Evolutionary conservation across 768 basidiomycete species (phyloP).

Genomic region (Phylloporus sp.): DNA sequence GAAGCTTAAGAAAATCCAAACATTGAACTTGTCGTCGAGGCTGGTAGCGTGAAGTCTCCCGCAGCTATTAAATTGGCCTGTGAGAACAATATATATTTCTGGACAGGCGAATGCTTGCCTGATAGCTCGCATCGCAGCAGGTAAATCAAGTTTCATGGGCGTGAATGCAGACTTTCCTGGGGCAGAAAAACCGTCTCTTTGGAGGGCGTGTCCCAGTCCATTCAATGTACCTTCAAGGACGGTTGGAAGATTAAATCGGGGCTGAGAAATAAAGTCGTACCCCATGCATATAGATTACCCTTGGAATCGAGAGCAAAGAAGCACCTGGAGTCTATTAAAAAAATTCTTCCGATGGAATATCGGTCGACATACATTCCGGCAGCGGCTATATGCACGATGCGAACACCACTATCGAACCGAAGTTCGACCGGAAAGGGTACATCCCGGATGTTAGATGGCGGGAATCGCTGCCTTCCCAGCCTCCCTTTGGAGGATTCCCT

Average conservation of each 20-base stretch:
- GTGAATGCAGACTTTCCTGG: constrained; percentile 43
- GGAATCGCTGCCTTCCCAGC: constrained; percentile 47
- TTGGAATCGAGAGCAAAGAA: constrained; percentile 80
- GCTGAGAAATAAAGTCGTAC: constrained; percentile 33
- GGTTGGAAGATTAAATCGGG: constrained; percentile 1
- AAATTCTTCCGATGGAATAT: background rate
- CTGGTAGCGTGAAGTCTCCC: constrained; percentile 69
- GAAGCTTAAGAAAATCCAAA: constrained; percentile 78
- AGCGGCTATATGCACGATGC: constrained; percentile 69
- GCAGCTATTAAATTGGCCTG: constrained; percentile 44
- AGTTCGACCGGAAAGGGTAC: constrained; percentile 66
- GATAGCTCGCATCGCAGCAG: constrained; percentile 53
- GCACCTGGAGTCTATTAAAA: constrained; percentile 46
- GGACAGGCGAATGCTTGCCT: constrained; percentile 40
- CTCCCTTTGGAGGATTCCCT: constrained; percentile 63
- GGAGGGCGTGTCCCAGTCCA: constrained; percentile 37
- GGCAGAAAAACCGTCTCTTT: constrained; percentile 53
- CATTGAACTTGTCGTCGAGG: constrained; percentile 50
- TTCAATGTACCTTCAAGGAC: constrained; percentile 52
- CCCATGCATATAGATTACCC: constrained; percentile 78
- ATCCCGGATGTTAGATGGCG: constrained; percentile 29
- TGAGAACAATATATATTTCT: constrained; percentile 7
- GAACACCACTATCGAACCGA: constrained; percentile 46
- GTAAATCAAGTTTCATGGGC: constrained; percentile 58
- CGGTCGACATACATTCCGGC: constrained; percentile 66